These are phyloP conservation scores for Aspergillus calidoustus DNA, from an alignment of 2,329 filamentous ascomycete species.

Conservation along the genomic window DNA sequence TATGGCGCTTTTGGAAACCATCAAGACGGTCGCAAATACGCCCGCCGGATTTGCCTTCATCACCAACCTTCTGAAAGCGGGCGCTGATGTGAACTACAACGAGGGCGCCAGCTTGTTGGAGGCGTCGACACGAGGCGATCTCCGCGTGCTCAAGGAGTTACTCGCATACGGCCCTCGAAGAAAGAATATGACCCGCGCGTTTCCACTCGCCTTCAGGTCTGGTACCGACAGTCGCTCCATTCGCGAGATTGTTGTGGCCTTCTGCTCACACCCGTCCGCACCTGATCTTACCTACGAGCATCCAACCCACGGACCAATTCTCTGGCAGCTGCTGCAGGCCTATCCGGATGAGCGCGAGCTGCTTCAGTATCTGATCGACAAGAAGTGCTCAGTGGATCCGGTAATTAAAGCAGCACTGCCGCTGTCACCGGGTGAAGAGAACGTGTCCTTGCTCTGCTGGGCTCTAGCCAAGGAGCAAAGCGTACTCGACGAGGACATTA, in stretches of 20 bases:
- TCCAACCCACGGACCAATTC: slow-evolving; percentile 4
- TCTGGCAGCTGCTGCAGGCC: slow-evolving; percentile 6
- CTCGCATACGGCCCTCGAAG: slow-evolving; percentile 1
- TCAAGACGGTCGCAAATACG: slow-evolving; percentile 5
- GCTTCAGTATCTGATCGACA: slow-evolving; percentile 11
- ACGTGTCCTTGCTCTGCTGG: slow-evolving; percentile 12
- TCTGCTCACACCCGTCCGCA: slow-evolving; percentile 10
- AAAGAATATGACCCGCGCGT: neutral
- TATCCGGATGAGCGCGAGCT: slow-evolving; percentile 13
- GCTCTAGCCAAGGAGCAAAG: slow-evolving; percentile 5
- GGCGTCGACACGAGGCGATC: slow-evolving; percentile 4
- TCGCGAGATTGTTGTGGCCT: slow-evolving; percentile 13
- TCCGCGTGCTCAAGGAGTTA: slow-evolving; percentile 6
- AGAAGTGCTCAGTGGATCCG: slow-evolving; percentile 10
- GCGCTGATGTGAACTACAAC: slow-evolving; percentile 17
- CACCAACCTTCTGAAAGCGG: slow-evolving; percentile 3
- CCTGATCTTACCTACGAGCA: slow-evolving; percentile 13
- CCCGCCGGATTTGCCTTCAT: slow-evolving; percentile 8
- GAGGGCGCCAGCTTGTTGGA: slow-evolving; percentile 8
- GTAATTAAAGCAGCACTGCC: slow-evolving; percentile 8
- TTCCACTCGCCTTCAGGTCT: slow-evolving; percentile 11
- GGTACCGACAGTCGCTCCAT: neutral
- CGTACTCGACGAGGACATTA: slow-evolving; percentile 3
- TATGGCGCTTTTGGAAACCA: slow-evolving; percentile 12
- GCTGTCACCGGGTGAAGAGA: neutral